Percentiles rank a stretch among this genome's conserved stretches.
Conservation (phyloP, 2,329 filamentous ascomycete species). For the Lizonia empirigonia region DNA sequence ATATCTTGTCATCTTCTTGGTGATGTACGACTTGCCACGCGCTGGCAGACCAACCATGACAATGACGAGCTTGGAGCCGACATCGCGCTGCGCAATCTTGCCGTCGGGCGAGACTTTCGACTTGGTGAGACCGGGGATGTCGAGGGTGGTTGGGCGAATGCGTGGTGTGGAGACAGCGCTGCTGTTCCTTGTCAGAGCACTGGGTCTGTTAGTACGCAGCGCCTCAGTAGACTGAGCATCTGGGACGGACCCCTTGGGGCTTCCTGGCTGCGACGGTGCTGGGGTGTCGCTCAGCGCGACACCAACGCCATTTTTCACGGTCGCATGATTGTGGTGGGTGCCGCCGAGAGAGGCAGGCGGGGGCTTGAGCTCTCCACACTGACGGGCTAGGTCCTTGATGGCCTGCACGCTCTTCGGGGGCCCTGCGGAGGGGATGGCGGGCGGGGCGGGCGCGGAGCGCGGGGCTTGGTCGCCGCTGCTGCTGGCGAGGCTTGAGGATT, state of each 20-base stretch:
- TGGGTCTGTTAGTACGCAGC: constrained; percentile 45
- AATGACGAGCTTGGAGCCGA: constrained; percentile 95
- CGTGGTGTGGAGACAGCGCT: constrained; percentile 79
- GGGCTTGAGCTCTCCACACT: constrained; percentile 42
- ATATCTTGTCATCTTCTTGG: constrained; percentile 95
- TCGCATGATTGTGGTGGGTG: constrained; percentile 21
- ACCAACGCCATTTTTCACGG: constrained; percentile 54
- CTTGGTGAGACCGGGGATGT: constrained; percentile 94
- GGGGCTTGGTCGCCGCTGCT: constrained; percentile 26
- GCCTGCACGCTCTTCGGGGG: constrained; percentile 33
- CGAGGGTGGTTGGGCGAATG: constrained; percentile 89
- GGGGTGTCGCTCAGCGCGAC: constrained; percentile 67
- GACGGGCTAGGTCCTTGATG: constrained; percentile 30
- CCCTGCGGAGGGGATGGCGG: constrained; percentile 18
- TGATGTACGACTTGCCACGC: constrained; percentile 97
- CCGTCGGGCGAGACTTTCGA: constrained; percentile 96
- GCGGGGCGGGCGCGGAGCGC: constrained; percentile 30
- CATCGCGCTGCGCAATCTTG: constrained; percentile 88
- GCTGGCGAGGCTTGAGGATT: constrained; percentile 15
- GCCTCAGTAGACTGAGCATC: constrained; percentile 15
- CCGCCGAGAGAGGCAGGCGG: constrained; percentile 25
- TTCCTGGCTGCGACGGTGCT: constrained; percentile 65
- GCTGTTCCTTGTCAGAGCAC: constrained; percentile 71
- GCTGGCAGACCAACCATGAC: constrained; percentile 98
- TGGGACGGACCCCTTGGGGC: constrained; percentile 63